Base-by-base conservation (phyloP, 139 green algal genomes). In the Chlorella sp. region DNA sequence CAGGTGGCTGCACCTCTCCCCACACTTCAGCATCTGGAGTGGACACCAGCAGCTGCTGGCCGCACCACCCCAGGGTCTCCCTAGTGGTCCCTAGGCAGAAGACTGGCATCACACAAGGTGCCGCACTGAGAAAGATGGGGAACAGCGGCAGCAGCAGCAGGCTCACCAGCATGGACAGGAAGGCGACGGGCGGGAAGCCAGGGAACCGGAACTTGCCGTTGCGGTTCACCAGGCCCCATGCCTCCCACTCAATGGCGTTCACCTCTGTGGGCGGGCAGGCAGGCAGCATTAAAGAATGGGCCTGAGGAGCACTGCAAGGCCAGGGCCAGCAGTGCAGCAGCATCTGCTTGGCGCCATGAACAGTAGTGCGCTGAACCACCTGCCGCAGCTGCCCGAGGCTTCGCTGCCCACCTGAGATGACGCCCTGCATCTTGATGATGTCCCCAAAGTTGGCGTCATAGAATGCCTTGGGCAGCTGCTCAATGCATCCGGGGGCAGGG, bases 371-470 rank as follows among this genome's bases (percentile, higher is more conserved):
- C n/a, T n/a, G n/a, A n/a, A n/a, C n/a, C n/a, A n/a, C n/a, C n/a
- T n/a, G n/a, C n/a, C n/a, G n/a, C n/a, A n/a, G n/a, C n/a, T n/a
- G n/a, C n/a, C n/a, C n/a, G n/a, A n/a, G n/a, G n/a, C n/a, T n/a
- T n/a, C 44, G 44, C 9, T 9, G 21, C 76, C 39, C 57, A 82
- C 76, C 76, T 0, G 76, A 82, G 36, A 82, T 82, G 76, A 82
- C 71, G 76, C 76, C 76, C 0, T 13, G 23, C n/a, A 67, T 63
- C 60, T 82, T 82, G 57, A 82, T 72, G 30, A 82, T 47, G 36
- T 63, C 76, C 4, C 76, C 76, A 82, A 82, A 82, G 76, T 82
- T 71, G 47, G 38, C 25, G 0, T 67, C 76, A 32, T 82, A 82
- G 34, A 82, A 82, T 6, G 64, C 64, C 76, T 72, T 72, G 25